Evolutionary conservation across 495 filamentous ascomycete species (phyloP), one percentile per base, ranked within the genome.

Genomic region (Aspergillus homomorphus): DNA sequence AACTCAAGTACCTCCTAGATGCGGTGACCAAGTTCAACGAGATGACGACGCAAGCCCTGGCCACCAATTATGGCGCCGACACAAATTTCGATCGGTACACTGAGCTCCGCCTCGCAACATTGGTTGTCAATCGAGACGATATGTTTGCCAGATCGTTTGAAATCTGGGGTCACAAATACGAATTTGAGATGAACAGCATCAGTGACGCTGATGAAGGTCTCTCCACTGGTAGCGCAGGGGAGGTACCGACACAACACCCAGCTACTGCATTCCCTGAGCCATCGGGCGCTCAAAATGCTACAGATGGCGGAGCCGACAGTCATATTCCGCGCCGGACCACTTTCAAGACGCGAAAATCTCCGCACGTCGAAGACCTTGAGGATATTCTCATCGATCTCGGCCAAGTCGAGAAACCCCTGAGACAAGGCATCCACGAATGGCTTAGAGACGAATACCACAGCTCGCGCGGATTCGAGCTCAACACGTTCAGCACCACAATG

Each of bases 21-120:
- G 64, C 83, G 41, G 67, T 77, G 0, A 65, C 68, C 4, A 49
- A 51, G 4, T 85, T 83, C 49, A 75, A 83, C 30, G 44, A 61
- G 0, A 60, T 82, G 2, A 70, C 69, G 0, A n/a, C 64, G 3
- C 53, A 68, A 1, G 79, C 76, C 0, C 66, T 83, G 0, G 62
- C 62, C 21, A 72, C 76, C 2, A 67, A 78, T 19, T 85, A 85
- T 45, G 71, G 68, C 1, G 57, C 59, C 0, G 50, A 76, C 21
- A 56, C 67, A 7, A 53, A 70, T 1, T 84, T 86, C 51, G 67
- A 74, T 0, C 55, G 65, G 0, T 30, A 65, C 18, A 16, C 50
- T 0, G 55, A 55, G 0, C 57, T 80, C 20, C 65, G 77, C 42
- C 63, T 86, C 0, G 75, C 78, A 30, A 82, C 84, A 7, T 45